Conservation (phyloP, 2,329 filamentous ascomycete genomes). For the Geoglossum cookeanum region DNA sequence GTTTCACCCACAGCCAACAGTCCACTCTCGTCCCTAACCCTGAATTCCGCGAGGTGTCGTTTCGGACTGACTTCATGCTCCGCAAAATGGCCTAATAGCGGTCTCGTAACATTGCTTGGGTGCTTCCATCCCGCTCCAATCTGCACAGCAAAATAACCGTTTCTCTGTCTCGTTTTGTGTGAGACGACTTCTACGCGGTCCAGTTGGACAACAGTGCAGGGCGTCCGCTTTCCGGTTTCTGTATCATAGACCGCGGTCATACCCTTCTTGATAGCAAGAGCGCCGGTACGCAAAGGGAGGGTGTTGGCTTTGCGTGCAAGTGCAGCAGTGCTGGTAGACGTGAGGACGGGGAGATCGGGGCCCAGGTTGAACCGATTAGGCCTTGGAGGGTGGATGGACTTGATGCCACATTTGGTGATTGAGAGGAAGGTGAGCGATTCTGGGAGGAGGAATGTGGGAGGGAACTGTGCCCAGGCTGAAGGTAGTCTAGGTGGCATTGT, state of each 20-base stretch:
- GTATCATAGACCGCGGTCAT: conserved; percentile 82
- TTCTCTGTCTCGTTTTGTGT: conserved; percentile 58
- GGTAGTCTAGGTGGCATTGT: conserved; percentile 1
- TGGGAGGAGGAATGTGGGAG: background rate
- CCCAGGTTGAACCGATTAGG: conserved; percentile 33
- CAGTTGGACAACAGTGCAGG: conserved; percentile 85
- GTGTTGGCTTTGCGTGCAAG: conserved; percentile 37
- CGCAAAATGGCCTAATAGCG: conserved; percentile 76
- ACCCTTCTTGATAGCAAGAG: conserved; percentile 78
- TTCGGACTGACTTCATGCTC: conserved; percentile 68
- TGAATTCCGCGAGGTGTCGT: conserved; percentile 68
- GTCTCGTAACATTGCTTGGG: conserved; percentile 57
- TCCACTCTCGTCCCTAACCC: conserved; percentile 53
- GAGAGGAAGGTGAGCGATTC: background rate
- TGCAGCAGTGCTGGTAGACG: conserved; percentile 37
- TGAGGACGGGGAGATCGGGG: conserved; percentile 30
- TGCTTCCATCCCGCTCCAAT: conserved; percentile 61
- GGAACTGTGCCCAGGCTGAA: background rate
- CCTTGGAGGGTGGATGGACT: conserved; percentile 34
- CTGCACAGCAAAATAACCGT: conserved; percentile 92
- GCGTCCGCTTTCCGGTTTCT: conserved; percentile 53
- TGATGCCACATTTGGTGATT: conserved; percentile 24
- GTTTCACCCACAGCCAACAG: conserved; percentile 56
- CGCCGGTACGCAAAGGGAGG: conserved; percentile 53
- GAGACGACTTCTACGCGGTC: conserved; percentile 80